Evolutionary conservation across 164 flowering plant genomes (phyloP).

Genomic region (Magnolia sinica): DNA sequence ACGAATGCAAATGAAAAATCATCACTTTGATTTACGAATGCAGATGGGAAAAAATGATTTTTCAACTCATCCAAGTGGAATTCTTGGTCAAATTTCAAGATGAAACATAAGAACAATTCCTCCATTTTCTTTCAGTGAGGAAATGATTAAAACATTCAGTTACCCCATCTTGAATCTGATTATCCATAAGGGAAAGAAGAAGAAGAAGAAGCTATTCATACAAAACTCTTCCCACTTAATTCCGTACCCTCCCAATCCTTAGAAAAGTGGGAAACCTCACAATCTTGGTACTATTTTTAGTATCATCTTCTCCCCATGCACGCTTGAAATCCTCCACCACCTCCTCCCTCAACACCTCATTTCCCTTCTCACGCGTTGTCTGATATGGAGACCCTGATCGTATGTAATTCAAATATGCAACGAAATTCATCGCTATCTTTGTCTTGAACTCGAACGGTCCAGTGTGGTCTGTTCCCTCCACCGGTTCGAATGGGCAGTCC

Average conservation of each 20-base stretch:
- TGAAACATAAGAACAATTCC: no score
- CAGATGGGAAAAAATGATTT: no score
- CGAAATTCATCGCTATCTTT: constrained; percentile 50
- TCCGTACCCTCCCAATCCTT: constrained; percentile 18
- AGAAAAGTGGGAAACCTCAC: constrained; percentile 39
- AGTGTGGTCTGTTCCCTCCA: constrained; percentile 58
- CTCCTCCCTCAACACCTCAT: constrained; percentile 47
- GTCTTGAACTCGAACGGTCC: constrained; percentile 55
- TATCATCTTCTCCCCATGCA: constrained; percentile 44
- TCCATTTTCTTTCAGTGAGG: no score
- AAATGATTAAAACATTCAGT: no score
- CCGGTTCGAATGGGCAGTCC: constrained; percentile 68
- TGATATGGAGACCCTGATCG: constrained; percentile 77
- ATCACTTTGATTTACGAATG: no score
- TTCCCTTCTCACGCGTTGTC: constrained; percentile 52
- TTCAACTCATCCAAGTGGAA: no score
- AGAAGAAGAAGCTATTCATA: no score
- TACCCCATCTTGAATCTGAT: no score
- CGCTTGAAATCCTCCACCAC: constrained; percentile 35
- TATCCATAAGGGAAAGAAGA: no score
- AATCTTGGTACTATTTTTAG: constrained; percentile 27
- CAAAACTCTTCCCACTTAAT: background rate
- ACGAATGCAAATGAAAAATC: no score
- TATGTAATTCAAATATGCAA: constrained; percentile 40
- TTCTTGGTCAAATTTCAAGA: no score